These are phyloP conservation scores for Neurospora sp. DNA, from an alignment of 495 filamentous ascomycete genomes.

Conservation along the genomic window DNA sequence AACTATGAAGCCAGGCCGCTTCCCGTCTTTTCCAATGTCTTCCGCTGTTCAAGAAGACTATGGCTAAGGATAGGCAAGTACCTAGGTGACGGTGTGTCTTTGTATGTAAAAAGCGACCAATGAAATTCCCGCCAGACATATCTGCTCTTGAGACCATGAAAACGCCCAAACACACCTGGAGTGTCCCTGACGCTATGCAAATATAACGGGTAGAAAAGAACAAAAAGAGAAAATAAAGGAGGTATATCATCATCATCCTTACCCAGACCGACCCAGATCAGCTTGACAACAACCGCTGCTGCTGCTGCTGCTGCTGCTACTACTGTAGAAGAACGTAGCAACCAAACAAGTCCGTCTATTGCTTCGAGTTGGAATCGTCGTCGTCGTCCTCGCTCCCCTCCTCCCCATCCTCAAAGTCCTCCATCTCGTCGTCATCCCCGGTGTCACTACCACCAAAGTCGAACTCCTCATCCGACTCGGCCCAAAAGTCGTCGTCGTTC, in stretches of 20 bases:
- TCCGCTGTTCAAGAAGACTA: not conserved
- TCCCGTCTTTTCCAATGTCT: not conserved
- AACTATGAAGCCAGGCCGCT: not conserved
- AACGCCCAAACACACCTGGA: not conserved
- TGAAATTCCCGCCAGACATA: not conserved
- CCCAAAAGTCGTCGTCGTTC: constrained; percentile 76
- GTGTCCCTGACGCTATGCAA: constrained; percentile 23
- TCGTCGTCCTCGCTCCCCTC: constrained; percentile 34
- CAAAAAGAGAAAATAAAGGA: not conserved
- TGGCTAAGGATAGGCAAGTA: not conserved
- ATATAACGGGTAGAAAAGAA: constrained; percentile 7
- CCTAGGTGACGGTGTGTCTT: not conserved
- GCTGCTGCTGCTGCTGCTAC: not conserved
- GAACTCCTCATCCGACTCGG: constrained; percentile 69
- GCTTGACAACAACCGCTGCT: not conserved
- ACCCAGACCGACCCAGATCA: not conserved
- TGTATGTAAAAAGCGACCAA: not conserved
- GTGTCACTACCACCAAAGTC: constrained; percentile 67
- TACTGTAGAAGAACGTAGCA: not conserved
- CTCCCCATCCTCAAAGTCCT: constrained; percentile 42
- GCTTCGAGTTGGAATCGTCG: constrained; percentile 18
- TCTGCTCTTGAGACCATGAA: not conserved
- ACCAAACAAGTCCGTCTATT: constrained; percentile 5
- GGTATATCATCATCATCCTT: not conserved
- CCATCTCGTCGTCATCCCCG: constrained; percentile 47